Conservation (phyloP, 1,284 basidiomycete genomes). For the Apiotrichum domesticum region DNA sequence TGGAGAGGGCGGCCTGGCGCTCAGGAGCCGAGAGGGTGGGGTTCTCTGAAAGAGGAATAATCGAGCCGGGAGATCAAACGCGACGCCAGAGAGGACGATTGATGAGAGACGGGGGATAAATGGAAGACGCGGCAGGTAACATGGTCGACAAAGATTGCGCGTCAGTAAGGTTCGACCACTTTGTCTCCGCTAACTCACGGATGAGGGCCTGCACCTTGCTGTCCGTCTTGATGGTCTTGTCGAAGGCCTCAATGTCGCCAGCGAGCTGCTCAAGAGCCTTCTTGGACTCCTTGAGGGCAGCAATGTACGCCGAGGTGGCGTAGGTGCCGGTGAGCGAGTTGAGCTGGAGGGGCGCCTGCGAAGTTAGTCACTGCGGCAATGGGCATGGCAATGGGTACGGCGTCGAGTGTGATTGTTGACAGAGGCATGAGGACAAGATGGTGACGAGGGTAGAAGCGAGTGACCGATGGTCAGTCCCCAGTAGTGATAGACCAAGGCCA, state of each 20-base stretch:
- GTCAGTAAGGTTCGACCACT: neutral
- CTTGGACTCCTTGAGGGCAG: conserved; percentile 79
- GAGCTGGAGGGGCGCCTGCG: conserved; percentile 48
- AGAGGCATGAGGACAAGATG: no score
- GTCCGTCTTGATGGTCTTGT: conserved; percentile 59
- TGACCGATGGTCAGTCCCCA: no score
- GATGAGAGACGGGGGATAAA: neutral
- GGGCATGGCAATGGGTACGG: no score
- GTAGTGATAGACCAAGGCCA: no score
- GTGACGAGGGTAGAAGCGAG: no score
- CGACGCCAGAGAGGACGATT: no score
- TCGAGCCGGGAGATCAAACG: no score
- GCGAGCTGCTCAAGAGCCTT: conserved; percentile 57
- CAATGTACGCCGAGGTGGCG: conserved; percentile 87
- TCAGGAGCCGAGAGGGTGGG: conserved; percentile 81
- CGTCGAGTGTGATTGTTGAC: no score
- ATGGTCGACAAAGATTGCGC: neutral
- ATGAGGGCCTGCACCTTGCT: conserved; percentile 67
- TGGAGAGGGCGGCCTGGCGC: conserved; percentile 62
- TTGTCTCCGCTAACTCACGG: conserved; percentile 33
- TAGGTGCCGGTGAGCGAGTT: conserved; percentile 64
- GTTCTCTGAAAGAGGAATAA: conserved; percentile 52
- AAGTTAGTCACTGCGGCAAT: neutral
- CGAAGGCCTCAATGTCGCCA: conserved; percentile 73
- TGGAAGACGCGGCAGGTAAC: neutral